phyloP scores from a whole-genome alignment of 2,329 filamentous ascomycete species.

The Thielaviopsis punctulata region DNA sequence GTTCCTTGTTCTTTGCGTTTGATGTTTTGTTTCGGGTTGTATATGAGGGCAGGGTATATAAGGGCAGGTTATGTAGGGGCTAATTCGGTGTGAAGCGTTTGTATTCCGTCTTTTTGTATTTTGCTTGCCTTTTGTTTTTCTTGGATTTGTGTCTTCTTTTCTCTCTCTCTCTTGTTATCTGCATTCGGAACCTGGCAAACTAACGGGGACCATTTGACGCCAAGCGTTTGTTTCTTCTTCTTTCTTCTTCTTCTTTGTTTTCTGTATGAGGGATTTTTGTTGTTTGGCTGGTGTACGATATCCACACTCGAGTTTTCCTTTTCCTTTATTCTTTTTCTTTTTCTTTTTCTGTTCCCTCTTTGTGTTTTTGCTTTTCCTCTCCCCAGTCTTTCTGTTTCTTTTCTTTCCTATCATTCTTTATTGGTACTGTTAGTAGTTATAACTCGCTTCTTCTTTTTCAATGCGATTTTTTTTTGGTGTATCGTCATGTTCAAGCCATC shows the following conservation, averaged over 20 bases:
- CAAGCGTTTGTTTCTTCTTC: background rate
- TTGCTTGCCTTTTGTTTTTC: too few species aligned
- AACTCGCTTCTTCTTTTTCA: too few species aligned
- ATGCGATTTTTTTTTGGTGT: background rate
- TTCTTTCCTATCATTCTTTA: conserved; percentile 2
- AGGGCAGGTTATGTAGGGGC: too few species aligned
- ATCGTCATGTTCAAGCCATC: too few species aligned
- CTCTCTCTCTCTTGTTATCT: too few species aligned
- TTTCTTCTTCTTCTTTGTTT: too few species aligned
- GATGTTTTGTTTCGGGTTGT: background rate
- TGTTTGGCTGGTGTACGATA: conserved; percentile 7
- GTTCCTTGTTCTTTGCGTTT: too few species aligned
- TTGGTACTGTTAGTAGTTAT: background rate
- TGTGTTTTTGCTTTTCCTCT: conserved; percentile 1
- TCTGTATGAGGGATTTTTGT: background rate
- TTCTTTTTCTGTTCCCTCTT: conserved; percentile 1
- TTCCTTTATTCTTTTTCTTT: background rate
- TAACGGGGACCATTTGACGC: too few species aligned
- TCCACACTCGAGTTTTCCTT: conserved; percentile 8
- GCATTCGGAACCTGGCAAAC: background rate
- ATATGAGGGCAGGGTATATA: background rate
- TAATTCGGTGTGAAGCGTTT: too few species aligned
- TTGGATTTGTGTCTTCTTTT: too few species aligned
- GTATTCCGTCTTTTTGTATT: too few species aligned
- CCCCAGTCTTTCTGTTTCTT: background rate